These are phyloP conservation scores for Saccharata proteae DNA, from an alignment of 2,329 filamentous ascomycete genomes.

Conservation along the genomic window DNA sequence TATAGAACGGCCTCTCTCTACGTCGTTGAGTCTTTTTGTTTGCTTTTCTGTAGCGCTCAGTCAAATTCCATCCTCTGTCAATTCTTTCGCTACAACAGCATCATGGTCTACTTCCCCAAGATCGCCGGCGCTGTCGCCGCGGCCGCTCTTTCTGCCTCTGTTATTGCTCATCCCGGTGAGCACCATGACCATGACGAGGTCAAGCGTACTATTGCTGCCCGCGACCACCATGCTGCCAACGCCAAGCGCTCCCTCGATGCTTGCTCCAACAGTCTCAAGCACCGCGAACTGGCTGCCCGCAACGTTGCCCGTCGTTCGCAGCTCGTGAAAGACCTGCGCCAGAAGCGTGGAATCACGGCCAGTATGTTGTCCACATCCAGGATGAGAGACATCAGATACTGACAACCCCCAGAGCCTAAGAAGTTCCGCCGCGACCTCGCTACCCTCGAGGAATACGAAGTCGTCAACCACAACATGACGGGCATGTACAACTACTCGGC, in stretches of 20 bases:
- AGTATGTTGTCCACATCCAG: constrained; percentile 6
- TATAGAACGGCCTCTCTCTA: too few species aligned
- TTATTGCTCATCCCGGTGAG: constrained; percentile 21
- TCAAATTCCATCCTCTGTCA: too few species aligned
- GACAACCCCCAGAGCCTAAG: constrained; percentile 10
- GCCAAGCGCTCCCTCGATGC: constrained; percentile 13
- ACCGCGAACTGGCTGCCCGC: constrained; percentile 13
- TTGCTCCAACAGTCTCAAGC: constrained; percentile 13
- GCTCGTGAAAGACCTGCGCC: constrained; percentile 12
- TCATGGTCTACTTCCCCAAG: constrained; percentile 14
- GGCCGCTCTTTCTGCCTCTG: constrained; percentile 12
- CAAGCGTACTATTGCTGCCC: constrained; percentile 19
- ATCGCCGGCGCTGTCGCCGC: constrained; percentile 13
- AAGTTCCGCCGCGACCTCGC: constrained; percentile 18
- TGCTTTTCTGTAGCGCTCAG: too few species aligned
- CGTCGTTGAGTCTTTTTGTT: too few species aligned
- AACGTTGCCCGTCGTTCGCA: constrained; percentile 14
- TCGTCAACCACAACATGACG: constrained; percentile 21
- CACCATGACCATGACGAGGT: constrained; percentile 19
- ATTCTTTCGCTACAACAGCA: constrained; percentile 2
- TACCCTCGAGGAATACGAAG: constrained; percentile 18
- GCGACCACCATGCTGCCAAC: constrained; percentile 13
- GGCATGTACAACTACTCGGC: constrained; percentile 13
- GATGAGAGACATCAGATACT: not conserved
- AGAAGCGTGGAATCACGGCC: constrained; percentile 16